Conservation (phyloP, 2,329 filamentous ascomycete species). For the Aureobasidium namibiae region DNA sequence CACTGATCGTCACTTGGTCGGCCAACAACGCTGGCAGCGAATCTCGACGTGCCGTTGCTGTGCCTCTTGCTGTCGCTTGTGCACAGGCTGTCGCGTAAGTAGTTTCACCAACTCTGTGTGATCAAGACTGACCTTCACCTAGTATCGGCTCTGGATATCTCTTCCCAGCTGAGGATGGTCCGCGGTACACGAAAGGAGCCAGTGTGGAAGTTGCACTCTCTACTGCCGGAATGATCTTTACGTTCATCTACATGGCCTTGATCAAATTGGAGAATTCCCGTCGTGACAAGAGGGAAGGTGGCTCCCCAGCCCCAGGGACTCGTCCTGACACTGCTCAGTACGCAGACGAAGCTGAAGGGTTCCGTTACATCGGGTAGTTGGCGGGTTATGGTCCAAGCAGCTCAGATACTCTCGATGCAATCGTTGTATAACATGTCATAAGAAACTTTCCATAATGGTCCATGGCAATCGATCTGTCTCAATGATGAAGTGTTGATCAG, state of each 20-base stretch:
- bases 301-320: conserved; percentile 4
- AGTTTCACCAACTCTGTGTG: background rate
- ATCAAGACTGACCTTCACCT: background rate
- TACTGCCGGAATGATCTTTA: conserved; percentile 9
- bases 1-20: conserved; percentile 14
- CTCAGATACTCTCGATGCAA: background rate
- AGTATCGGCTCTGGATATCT: background rate
- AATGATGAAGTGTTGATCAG: too few species aligned
- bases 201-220: conserved; percentile 13
- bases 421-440: background rate
- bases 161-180: background rate
- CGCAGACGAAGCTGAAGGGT: conserved; percentile 14
- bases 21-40: conserved; percentile 16
- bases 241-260: conserved; percentile 14
- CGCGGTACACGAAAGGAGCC: conserved; percentile 9
- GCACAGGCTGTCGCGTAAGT: conserved; percentile 13
- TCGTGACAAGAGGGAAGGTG: conserved; percentile 12
- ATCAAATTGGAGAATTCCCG: conserved; percentile 14
- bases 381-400: background rate
- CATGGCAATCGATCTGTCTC: background rate
- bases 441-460: background rate
- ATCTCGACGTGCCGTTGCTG: conserved; percentile 14
- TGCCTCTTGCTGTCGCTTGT: conserved; percentile 14
- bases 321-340: conserved; percentile 12
- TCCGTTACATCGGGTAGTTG: conserved; percentile 11